Base-by-base conservation (phyloP, 192 early-diverging fungal genomes). In the Backusella liffmaniae region DNA sequence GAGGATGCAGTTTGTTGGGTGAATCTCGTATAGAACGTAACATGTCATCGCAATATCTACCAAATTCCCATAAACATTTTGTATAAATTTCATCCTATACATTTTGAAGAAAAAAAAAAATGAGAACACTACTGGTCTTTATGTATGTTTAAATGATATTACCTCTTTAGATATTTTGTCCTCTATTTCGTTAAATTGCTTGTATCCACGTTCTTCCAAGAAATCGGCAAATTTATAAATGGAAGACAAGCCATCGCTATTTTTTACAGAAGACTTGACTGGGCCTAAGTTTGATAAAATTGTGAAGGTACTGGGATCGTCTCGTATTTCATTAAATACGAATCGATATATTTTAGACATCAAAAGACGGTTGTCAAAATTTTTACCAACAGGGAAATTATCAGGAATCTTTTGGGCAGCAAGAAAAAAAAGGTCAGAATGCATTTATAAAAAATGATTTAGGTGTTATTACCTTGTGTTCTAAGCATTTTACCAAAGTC, bases 41-140 rank as follows among this genome's bases (percentile, higher is more conserved):
- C 16, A 86, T 82, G 2, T 77, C 74, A 68, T 91, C 88, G 46
- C 90, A 91, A 67, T 87, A 88, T 13, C 69, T 78, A 44, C 85
- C 87, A 12, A 82, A 76, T 0, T 76, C 76, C 65, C 84, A 77
- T 21, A 77, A 53, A 29, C 70, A 72, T 53, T 82, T 35, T 4
- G 81, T 42, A n/a, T 75, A 41, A 18, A 72, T 23, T 18, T 68
- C 16, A 53, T 41, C 35, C 79, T 85, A 78, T 53, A 21, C 18
- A 49, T 49, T n/a, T 49, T 5, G 16, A 13, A 36, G 73, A 12
- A 53, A 21, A 26, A 62, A 59, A 59, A 26, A 12, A 62, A 4
- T 62, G 56, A 62, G 26, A 12, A 53, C 21, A 18, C 7, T n/a
- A 5, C n/a, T 51, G 2, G 0, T 53, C 1, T 62, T 23, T 3